Conservation (phyloP, 2,329 filamentous ascomycete species). For the Aspergillus sp. region DNA sequence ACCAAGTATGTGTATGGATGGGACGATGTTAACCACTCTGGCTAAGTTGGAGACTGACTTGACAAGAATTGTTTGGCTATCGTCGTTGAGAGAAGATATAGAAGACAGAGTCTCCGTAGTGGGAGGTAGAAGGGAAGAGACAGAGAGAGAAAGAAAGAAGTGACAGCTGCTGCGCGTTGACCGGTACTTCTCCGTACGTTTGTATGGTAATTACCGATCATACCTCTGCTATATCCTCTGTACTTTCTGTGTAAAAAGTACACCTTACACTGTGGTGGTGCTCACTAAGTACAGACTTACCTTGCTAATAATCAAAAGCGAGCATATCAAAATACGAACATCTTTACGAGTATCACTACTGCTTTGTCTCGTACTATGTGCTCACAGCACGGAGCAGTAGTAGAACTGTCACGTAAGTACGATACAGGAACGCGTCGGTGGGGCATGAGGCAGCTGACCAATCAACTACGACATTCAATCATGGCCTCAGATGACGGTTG, state of each 20-base stretch:
- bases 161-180: neutral
- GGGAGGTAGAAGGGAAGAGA: slow-evolving; percentile 1
- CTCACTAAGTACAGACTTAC: too few relatives aligned
- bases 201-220: neutral
- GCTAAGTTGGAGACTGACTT: neutral
- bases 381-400: neutral
- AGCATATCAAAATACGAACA: too few relatives aligned
- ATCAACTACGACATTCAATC: too few relatives aligned
- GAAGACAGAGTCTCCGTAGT: neutral
- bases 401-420: neutral
- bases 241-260: too few relatives aligned
- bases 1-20: neutral
- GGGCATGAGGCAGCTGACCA: too few relatives aligned
- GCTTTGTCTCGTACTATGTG: too few relatives aligned
- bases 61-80: neutral
- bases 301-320: too few relatives aligned
- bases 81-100: slow-evolving; percentile 1
- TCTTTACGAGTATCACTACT: too few relatives aligned
- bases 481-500: too few relatives aligned
- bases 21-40: neutral
- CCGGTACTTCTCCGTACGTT: neutral
- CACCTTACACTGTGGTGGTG: too few relatives aligned
- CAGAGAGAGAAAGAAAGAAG: neutral
- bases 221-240: too few relatives aligned
- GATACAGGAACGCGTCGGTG: too few relatives aligned